Conservation (phyloP, 352 stramenopile species). For the Phytophthora vignae region DNA sequence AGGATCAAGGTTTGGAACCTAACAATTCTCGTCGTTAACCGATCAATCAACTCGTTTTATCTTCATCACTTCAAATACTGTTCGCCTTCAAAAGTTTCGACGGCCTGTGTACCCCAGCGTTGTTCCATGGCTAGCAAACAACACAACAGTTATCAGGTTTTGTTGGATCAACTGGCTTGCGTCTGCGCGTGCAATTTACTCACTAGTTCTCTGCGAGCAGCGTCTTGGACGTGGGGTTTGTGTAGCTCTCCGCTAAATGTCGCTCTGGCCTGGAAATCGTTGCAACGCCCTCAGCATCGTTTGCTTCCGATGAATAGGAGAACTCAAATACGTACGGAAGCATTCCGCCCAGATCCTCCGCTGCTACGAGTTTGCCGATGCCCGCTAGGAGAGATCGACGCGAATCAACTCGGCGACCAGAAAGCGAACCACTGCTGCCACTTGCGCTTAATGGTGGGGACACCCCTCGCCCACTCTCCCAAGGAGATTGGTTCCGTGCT, state of each 20-base stretch:
- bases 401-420: slow-evolving; percentile 54
- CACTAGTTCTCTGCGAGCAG: slow-evolving; percentile 79
- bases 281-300: neutral
- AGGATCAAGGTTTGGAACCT: neutral
- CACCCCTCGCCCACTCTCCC: slow-evolving; percentile 10
- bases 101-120: slow-evolving; percentile 58
- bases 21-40: slow-evolving; percentile 10
- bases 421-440: slow-evolving; percentile 42
- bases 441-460: slow-evolving; percentile 32
- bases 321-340: slow-evolving; percentile 38
- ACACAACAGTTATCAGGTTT: neutral
- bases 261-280: slow-evolving; percentile 37
- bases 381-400: slow-evolving; percentile 76
- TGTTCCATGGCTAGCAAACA: slow-evolving; percentile 37
- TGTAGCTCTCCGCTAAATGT: slow-evolving; percentile 63
- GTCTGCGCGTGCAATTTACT: slow-evolving; percentile 20
- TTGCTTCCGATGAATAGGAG: neutral
- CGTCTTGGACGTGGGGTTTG: slow-evolving; percentile 63
- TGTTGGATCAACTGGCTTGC: neutral
- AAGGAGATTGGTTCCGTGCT: slow-evolving; percentile 21
- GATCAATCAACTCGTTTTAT: neutral
- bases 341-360: slow-evolving; percentile 54
- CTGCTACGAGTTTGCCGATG: slow-evolving; percentile 77
- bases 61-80: neutral
- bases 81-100: slow-evolving; percentile 31